Evolutionary conservation across 2,329 filamentous ascomycete species (phyloP).

Genomic region (Fusarium solani-melongenae): DNA sequence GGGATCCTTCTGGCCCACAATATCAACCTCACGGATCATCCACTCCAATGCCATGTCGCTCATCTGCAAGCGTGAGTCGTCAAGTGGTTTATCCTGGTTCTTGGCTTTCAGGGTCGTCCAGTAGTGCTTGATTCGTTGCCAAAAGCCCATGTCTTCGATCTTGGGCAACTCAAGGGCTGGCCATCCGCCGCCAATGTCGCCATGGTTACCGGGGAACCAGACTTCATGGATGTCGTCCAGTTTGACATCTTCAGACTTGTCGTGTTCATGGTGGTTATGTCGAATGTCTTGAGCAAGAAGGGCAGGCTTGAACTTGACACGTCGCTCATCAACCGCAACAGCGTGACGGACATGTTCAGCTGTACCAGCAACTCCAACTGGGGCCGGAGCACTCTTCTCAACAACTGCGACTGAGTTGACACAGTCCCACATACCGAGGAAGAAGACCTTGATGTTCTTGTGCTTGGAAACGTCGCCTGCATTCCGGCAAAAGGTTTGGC

Average conservation of each 20-base stretch:
- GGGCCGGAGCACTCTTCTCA: constrained; percentile 51
- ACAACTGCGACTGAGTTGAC: constrained; percentile 62
- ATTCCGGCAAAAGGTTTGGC: constrained; percentile 59
- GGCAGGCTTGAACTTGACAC: constrained; percentile 66
- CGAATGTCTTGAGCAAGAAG: constrained; percentile 56
- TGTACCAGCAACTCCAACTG: constrained; percentile 52
- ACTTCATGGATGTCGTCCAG: constrained; percentile 53
- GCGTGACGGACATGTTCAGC: constrained; percentile 62
- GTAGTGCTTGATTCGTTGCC: constrained; percentile 50
- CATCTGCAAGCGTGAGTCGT: constrained; percentile 53
- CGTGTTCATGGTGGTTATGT: constrained; percentile 23
- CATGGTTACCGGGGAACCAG: constrained; percentile 66
- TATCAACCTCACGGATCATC: constrained; percentile 63
- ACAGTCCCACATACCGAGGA: constrained; percentile 66
- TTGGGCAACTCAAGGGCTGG: constrained; percentile 39
- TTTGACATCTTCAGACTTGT: constrained; percentile 2
- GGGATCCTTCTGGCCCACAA: constrained; percentile 47
- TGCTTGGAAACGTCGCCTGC: constrained; percentile 13
- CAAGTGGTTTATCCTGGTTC: constrained; percentile 44
- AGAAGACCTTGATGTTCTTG: constrained; percentile 60
- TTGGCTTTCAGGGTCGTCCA: constrained; percentile 49
- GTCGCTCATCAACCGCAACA: constrained; percentile 63
- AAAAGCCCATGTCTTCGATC: constrained; percentile 43
- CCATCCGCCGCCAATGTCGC: constrained; percentile 66
- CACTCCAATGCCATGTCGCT: constrained; percentile 63